Conservation (phyloP, 2,329 filamentous ascomycete genomes). For the Penicillium sp. region DNA sequence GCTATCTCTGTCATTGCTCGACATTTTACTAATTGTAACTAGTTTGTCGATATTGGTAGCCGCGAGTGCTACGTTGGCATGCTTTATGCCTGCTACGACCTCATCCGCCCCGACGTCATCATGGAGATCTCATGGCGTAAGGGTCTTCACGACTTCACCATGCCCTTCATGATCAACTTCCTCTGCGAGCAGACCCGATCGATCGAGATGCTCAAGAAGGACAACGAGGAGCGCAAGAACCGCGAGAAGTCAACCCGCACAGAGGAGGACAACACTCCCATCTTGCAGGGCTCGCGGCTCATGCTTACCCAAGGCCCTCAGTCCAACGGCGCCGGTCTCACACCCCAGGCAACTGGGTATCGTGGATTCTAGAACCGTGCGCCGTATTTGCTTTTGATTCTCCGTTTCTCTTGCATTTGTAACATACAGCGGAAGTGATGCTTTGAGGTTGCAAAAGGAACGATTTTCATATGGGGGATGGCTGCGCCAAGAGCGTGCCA, state of each 20-base stretch:
- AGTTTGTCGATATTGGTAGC: conserved; percentile 99
- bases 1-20: not conserved
- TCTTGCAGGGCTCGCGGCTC: conserved; percentile 80
- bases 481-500: conserved; percentile 3
- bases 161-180: conserved; percentile 99
- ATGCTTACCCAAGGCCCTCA: conserved; percentile 97
- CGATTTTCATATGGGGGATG: conserved; percentile 17
- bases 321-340: conserved; percentile 71
- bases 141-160: conserved; percentile 92
- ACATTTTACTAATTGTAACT: conserved; percentile 35
- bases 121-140: conserved; percentile 97
- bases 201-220: conserved; percentile 80
- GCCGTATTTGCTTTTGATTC: conserved; percentile 17
- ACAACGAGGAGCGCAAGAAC: conserved; percentile 90
- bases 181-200: conserved; percentile 86
- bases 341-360: conserved; percentile 82
- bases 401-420: conserved; percentile 31
- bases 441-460: conserved; percentile 29
- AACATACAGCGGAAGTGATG: conserved; percentile 36
- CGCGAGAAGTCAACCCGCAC: conserved; percentile 73
- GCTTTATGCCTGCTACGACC: conserved; percentile 97
- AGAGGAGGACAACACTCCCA: conserved; percentile 90
- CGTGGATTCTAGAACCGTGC: conserved; percentile 50
- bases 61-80: conserved; percentile 99
- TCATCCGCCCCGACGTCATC: conserved; percentile 88